phyloP scores from a whole-genome alignment of 179 eudicot genomes.

The Camellia oleifera region DNA sequence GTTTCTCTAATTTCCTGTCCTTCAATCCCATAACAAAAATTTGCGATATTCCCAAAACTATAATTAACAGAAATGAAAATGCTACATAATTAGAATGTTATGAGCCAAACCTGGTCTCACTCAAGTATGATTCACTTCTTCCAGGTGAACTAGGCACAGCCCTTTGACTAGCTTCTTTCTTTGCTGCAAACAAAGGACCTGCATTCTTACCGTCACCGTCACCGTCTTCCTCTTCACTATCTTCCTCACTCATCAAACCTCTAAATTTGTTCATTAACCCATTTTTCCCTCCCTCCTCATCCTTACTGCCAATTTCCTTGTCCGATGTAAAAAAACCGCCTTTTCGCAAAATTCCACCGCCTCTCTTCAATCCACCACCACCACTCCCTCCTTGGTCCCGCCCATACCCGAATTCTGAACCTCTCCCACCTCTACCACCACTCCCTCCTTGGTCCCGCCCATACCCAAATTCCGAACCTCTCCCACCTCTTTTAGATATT shows the following conservation, averaged over 20 bases:
- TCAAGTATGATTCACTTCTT: constrained; percentile 59
- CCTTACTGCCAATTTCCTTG: constrained; percentile 27
- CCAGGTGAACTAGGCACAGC: constrained; percentile 31
- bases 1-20: background rate
- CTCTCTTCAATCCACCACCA: constrained; percentile 8
- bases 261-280: constrained; percentile 31
- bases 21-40: background rate
- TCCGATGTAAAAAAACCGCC: constrained; percentile 15
- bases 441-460: constrained; percentile 7
- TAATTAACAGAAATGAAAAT: background rate
- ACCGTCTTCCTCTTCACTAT: constrained; percentile 34
- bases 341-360: constrained; percentile 10
- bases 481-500: no score
- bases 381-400: background rate
- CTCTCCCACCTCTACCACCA: background rate
- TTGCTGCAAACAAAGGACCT: constrained; percentile 30
- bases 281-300: constrained; percentile 20
- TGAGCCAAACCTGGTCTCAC: constrained; percentile 63
- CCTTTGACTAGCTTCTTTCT: constrained; percentile 19
- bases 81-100: background rate
- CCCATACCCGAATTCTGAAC: constrained; percentile 2
- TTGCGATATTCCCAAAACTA: background rate
- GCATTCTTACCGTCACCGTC: constrained; percentile 28
- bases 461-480: constrained; percentile 2
- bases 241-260: constrained; percentile 65